Percentiles rank a stretch among this genome's conserved stretches.
Conservation (phyloP, 441 rosid genomes). For the Erodium chrysanthum region DNA sequence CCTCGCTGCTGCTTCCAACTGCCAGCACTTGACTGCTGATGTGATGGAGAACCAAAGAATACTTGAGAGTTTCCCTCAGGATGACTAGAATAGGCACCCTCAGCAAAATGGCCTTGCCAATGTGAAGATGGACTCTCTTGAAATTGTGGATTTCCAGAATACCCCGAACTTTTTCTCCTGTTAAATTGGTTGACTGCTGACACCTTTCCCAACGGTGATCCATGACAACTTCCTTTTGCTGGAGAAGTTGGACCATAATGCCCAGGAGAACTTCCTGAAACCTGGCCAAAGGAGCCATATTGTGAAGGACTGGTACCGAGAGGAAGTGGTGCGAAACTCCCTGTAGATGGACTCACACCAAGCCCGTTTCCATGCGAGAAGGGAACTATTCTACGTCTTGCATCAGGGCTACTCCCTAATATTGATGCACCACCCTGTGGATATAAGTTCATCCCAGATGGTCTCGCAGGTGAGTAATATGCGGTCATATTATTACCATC, state of each 20-base stretch:
- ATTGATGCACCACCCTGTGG: slow-evolving; percentile 59
- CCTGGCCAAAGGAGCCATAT: slow-evolving; percentile 55
- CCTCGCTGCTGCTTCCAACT: slow-evolving; percentile 57
- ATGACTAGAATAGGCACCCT: slow-evolving; percentile 40
- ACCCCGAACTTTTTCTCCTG: slow-evolving; percentile 76
- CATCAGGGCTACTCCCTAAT: slow-evolving; percentile 91
- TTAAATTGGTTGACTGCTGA: slow-evolving; percentile 71
- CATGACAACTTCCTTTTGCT: slow-evolving; percentile 77
- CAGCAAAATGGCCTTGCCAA: slow-evolving; percentile 61
- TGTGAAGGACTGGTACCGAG: slow-evolving; percentile 98
- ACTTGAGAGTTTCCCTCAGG: slow-evolving; percentile 48
- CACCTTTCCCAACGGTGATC: slow-evolving; percentile 89
- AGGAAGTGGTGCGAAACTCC: slow-evolving; percentile 80
- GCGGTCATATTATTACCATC: slow-evolving; percentile 64
- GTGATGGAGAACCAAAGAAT: slow-evolving; percentile 42
- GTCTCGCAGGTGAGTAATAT: slow-evolving; percentile 89
- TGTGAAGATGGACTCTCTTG: slow-evolving; percentile 56
- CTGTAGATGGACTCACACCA: slow-evolving; percentile 87
- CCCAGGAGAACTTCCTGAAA: slow-evolving; percentile 78
- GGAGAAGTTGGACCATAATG: slow-evolving; percentile 97
- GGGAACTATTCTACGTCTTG: slow-evolving; percentile 63
- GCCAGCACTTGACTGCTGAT: slow-evolving; percentile 43
- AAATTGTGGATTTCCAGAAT: slow-evolving; percentile 63
- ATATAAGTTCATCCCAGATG: slow-evolving; percentile 71
- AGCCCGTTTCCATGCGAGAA: slow-evolving; percentile 78